phyloP scores from a whole-genome alignment of 129 eudicot genomes.

The Smallanthus sonchifolius region DNA sequence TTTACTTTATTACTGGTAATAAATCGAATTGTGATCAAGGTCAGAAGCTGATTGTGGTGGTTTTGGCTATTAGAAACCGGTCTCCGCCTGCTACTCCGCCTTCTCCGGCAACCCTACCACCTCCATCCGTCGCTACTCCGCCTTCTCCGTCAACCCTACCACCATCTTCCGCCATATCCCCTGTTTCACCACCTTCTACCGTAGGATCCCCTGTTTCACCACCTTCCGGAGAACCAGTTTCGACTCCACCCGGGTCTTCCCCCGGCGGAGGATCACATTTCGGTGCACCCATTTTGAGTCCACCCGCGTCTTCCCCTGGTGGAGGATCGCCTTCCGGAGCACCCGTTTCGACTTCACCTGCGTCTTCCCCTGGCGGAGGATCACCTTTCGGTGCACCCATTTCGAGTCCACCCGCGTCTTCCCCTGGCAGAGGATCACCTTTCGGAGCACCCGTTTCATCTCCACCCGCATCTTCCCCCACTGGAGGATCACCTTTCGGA shows the following conservation, averaged over 20 bases:
- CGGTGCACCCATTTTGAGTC: too few relatives aligned
- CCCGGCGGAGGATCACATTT: too few relatives aligned
- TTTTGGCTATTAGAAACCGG: constrained; percentile 37
- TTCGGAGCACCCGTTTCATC: background rate
- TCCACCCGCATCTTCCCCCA: constrained; percentile 3
- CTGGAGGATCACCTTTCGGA: background rate
- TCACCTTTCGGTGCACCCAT: background rate
- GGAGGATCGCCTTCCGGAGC: background rate
- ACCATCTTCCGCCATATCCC: constrained; percentile 19
- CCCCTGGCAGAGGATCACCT: background rate
- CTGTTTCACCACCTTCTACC: constrained; percentile 8
- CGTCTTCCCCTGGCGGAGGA: background rate
- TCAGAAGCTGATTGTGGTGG: constrained; percentile 53
- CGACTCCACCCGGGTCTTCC: too few relatives aligned
- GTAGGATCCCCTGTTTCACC: background rate
- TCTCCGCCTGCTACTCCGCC: constrained; percentile 29
- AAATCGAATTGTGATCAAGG: constrained; percentile 55
- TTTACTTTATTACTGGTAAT: constrained; percentile 70
- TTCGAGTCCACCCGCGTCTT: background rate
- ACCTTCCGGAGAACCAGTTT: too few relatives aligned
- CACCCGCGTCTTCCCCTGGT: constrained; percentile 11
- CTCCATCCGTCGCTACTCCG: background rate
- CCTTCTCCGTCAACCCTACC: background rate
- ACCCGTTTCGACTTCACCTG: constrained; percentile 9
- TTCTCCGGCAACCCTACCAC: constrained; percentile 15